Evolutionary conservation across 805 yeast species (phyloP).

Genomic region (Starmerella sirachaensis): DNA sequence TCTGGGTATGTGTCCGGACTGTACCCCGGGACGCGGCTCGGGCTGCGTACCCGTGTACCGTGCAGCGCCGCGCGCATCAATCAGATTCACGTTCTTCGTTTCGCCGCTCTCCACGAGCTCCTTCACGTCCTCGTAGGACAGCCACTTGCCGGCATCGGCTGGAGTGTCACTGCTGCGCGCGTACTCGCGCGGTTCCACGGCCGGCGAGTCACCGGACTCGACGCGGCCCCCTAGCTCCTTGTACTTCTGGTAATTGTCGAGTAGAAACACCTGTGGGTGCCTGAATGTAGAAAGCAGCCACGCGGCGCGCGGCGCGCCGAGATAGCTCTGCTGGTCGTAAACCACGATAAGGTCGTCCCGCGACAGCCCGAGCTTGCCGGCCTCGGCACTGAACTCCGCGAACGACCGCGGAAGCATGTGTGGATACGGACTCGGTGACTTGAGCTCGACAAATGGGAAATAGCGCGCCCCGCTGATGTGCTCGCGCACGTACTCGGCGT

Average conservation of each 20-base stretch:
- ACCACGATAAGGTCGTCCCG: conserved; percentile 53
- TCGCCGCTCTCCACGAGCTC: conserved; percentile 41
- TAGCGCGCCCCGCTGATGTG: conserved; percentile 58
- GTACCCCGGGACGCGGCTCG: conserved; percentile 79
- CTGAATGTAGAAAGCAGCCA: conserved; percentile 81
- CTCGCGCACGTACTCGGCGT: conserved; percentile 40
- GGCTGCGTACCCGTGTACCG: conserved; percentile 71
- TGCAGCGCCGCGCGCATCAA: conserved; percentile 71
- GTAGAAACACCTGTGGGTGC: conserved; percentile 53
- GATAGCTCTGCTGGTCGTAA: conserved; percentile 75
- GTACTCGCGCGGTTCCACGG: conserved; percentile 15
- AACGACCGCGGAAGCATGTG: conserved; percentile 71
- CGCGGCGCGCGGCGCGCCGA: conserved; percentile 81
- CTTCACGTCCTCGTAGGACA: conserved; percentile 50
- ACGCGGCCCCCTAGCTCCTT: conserved; percentile 36
- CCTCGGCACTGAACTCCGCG: conserved; percentile 40
- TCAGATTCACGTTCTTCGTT: conserved; percentile 36
- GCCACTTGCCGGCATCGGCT: conserved; percentile 20
- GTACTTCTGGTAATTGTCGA: conserved; percentile 57
- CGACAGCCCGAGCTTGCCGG: conserved; percentile 26
- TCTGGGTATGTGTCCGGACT: conserved; percentile 84
- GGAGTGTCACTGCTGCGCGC: conserved; percentile 13
- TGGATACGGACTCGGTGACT: conserved; percentile 59
- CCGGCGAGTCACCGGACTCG: conserved; percentile 28
- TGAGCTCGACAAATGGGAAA: conserved; percentile 66